A percentile compares a stretch with the other conserved stretches of the same genome.
These are phyloP conservation scores for Tolypocladium endophyticum DNA, from an alignment of 2,329 filamentous ascomycete genomes.

Conservation along the genomic window DNA sequence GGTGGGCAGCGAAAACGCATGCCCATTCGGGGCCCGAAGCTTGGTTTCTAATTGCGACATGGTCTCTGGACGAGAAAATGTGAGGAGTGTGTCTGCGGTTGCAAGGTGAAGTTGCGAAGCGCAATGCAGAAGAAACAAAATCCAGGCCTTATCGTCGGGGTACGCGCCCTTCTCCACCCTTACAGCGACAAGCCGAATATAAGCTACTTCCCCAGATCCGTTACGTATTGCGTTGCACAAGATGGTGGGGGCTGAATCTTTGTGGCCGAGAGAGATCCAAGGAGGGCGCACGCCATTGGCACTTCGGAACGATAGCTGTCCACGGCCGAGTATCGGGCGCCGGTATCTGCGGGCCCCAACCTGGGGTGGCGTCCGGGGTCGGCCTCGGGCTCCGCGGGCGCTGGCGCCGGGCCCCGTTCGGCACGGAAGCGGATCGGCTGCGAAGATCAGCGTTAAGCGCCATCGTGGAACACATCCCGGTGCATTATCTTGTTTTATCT, in stretches of 20 bases:
- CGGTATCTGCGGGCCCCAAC: background rate
- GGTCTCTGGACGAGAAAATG: background rate
- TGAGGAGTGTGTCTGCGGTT: background rate
- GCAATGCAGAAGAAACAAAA: background rate
- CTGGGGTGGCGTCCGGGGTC: background rate
- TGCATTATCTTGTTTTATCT: background rate
- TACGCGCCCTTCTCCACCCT: background rate
- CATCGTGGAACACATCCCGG: background rate
- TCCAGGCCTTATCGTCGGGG: background rate
- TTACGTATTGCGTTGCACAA: background rate
- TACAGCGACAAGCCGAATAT: background rate
- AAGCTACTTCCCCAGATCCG: background rate
- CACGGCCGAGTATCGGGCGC: background rate
- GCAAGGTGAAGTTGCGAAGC: background rate
- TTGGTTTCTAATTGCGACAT: conserved; percentile 12
- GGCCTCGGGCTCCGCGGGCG: background rate
- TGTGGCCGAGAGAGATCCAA: background rate
- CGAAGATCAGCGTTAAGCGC: background rate
- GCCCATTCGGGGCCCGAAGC: conserved; percentile 44
- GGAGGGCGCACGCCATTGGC: background rate
- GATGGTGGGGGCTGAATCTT: background rate
- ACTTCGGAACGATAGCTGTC: background rate
- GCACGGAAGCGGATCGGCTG: background rate
- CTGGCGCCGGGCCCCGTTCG: background rate
- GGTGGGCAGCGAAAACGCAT: conserved; percentile 53